A percentile compares a stretch with the other conserved stretches of the same genome.
These are phyloP conservation scores for Jamesozyma rosinii DNA, from an alignment of 805 yeast genomes.

Conservation along the genomic window DNA sequence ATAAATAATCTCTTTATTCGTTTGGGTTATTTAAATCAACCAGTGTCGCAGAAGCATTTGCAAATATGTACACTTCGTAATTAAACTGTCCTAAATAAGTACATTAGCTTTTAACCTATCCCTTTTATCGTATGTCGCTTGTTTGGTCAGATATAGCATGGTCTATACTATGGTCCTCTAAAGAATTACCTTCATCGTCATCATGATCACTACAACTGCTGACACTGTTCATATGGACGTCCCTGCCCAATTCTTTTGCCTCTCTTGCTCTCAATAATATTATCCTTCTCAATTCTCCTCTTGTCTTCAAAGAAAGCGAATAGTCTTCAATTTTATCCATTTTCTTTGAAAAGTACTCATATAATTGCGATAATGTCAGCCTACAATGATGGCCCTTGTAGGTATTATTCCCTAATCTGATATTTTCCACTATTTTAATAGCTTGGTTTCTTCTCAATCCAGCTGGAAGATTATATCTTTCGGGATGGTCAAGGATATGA, in stretches of 20 bases:
- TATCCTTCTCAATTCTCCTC: conserved; percentile 15
- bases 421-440: conserved; percentile 22
- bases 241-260: background rate
- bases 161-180: too few species aligned
- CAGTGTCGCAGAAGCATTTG: too few species aligned
- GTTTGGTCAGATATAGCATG: too few species aligned
- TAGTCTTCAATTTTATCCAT: conserved; percentile 20
- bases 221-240: background rate
- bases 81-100: too few species aligned
- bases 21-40: too few species aligned
- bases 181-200: too few species aligned
- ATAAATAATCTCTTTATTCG: too few species aligned
- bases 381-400: conserved; percentile 14
- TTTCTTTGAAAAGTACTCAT: conserved; percentile 22
- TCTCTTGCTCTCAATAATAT: conserved; percentile 10
- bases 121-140: too few species aligned
- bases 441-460: conserved; percentile 16
- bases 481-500: conserved; percentile 16
- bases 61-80: too few species aligned
- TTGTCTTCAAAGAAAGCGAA: conserved; percentile 11
- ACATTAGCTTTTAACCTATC: too few species aligned
- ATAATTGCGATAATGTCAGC: conserved; percentile 20
- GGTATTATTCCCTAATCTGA: conserved; percentile 25
- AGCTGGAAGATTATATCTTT: conserved; percentile 13
- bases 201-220: background rate